Evolutionary conservation across 106 monocot species (phyloP).

Genomic region (Dendrobium catenatum): DNA sequence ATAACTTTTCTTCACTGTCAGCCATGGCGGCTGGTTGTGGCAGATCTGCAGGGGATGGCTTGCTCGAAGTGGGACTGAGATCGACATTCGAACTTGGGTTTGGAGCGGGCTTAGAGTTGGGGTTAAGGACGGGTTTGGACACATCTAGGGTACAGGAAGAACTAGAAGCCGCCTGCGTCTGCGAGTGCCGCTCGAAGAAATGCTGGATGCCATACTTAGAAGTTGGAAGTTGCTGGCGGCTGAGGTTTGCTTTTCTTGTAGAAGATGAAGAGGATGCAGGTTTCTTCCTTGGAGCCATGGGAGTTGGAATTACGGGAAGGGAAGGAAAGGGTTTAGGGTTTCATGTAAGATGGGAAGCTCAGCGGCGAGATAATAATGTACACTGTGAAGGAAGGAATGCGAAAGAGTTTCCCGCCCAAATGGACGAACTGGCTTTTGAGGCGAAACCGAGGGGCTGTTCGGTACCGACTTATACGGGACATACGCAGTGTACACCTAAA

Average conservation of each 20-base stretch:
- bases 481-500: no score
- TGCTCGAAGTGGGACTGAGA: not conserved
- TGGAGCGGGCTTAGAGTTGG: slow-evolving; percentile 15
- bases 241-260: slow-evolving; percentile 40
- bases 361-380: not conserved
- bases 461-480: no score
- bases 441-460: no score
- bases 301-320: not conserved
- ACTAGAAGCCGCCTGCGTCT: slow-evolving; percentile 31
- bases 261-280: slow-evolving; percentile 23
- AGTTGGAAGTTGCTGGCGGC: slow-evolving; percentile 44
- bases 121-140: not conserved
- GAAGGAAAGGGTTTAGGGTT: slow-evolving; percentile 11
- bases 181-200: slow-evolving; percentile 94
- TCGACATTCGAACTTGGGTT: slow-evolving; percentile 12
- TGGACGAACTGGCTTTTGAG: no score
- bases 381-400: not conserved
- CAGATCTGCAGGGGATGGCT: slow-evolving; percentile 3
- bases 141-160: slow-evolving; percentile 6
- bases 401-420: slow-evolving; percentile 14
- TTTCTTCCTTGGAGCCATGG: slow-evolving; percentile 79
- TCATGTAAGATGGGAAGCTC: not conserved
- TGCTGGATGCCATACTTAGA: slow-evolving; percentile 97
- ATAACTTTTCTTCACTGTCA: slow-evolving; percentile 11
- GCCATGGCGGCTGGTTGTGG: slow-evolving; percentile 1